Evolutionary conservation across 495 filamentous ascomycete species (phyloP), one percentile per base, ranked within the genome.

Genomic region (Penicillium coffeae): DNA sequence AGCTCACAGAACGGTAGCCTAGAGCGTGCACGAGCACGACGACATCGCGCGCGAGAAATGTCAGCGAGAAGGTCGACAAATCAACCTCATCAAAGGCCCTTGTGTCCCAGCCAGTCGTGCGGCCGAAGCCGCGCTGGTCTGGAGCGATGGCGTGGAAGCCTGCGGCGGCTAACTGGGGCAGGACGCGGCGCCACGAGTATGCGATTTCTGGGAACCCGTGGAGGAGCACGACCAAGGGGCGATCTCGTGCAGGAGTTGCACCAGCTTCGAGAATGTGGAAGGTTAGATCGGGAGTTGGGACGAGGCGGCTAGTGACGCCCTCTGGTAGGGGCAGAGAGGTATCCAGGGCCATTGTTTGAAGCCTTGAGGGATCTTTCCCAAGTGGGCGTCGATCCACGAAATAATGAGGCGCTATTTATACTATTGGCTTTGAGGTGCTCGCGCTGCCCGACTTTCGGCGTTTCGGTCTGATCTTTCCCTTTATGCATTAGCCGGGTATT

Each of bases 191-290:
- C 83, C 83, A 87, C 25, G 83, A 85, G 62, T 76, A 87, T 38
- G 84, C 81, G 15, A 87, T 72, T 55, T 87, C 83, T 7, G 84
- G 83, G 52, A 77, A 87, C 16, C 83, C 84, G 60, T 85, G 84
- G 44, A 80, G 72, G 50, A 84, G 78, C 15, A 87, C 62, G 22
- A 88, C 64, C 38, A 87, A 73, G 0, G 82, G 83, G 14, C 69
- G 76, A 12, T 64, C 65, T 22, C 64, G 62, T 19, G 34, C 38
- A 21, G 51, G 56, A 39, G 59, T 51, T 21, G 42, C 38, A 20
- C 80, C 81, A 14, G 81, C 69, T 56, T 78, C 76, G 21, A 87
- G 69, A 46, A 84, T 59, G 67, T 88, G 83, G 65, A 78, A 83
- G 18, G 62, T 79, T 21, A 87, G 73, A 38, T 60, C 60, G 42